Evolutionary conservation across 2,329 filamentous ascomycete genomes (phyloP).

Genomic region (Alternaria hordeiaustralica): DNA sequence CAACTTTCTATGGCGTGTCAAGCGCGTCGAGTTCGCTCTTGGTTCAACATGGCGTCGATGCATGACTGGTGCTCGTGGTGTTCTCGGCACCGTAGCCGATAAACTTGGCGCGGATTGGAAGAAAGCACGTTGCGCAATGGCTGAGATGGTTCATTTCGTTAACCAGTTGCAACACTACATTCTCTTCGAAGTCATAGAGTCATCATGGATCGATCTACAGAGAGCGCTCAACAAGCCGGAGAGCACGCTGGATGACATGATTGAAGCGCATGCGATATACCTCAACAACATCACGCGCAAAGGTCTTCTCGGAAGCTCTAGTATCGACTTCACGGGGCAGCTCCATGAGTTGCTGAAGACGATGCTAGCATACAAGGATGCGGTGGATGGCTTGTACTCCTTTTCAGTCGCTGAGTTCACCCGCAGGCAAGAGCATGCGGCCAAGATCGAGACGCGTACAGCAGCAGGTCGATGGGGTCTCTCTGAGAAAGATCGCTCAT

Average conservation of each 20-base stretch:
- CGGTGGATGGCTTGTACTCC: slow-evolving; percentile 90
- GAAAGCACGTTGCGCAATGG: slow-evolving; percentile 81
- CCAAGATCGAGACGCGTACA: slow-evolving; percentile 71
- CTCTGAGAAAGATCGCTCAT: slow-evolving; percentile 58
- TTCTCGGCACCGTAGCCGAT: slow-evolving; percentile 78
- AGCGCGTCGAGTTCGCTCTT: slow-evolving; percentile 94
- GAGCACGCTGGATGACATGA: slow-evolving; percentile 92
- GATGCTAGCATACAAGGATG: slow-evolving; percentile 93
- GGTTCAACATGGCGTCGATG: slow-evolving; percentile 90
- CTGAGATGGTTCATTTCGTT: slow-evolving; percentile 98
- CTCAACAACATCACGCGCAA: slow-evolving; percentile 95
- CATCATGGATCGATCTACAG: slow-evolving; percentile 91
- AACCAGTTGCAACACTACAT: slow-evolving; percentile 98
- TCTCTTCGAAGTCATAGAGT: slow-evolving; percentile 96
- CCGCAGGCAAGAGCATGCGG: slow-evolving; percentile 81
- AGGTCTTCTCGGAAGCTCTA: slow-evolving; percentile 79
- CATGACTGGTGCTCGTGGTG: slow-evolving; percentile 94
- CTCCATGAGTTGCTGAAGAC: slow-evolving; percentile 89
- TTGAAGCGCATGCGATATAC: slow-evolving; percentile 88
- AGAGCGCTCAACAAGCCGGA: slow-evolving; percentile 81
- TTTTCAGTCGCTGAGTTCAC: slow-evolving; percentile 96
- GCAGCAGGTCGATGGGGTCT: slow-evolving; percentile 70
- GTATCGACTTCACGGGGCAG: slow-evolving; percentile 81
- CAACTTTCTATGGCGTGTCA: slow-evolving; percentile 98
- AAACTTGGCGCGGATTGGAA: slow-evolving; percentile 85